These are phyloP conservation scores for Paramecium pentaurelia DNA, from an alignment of 73 alveolate genomes.

Conservation along the genomic window DNA sequence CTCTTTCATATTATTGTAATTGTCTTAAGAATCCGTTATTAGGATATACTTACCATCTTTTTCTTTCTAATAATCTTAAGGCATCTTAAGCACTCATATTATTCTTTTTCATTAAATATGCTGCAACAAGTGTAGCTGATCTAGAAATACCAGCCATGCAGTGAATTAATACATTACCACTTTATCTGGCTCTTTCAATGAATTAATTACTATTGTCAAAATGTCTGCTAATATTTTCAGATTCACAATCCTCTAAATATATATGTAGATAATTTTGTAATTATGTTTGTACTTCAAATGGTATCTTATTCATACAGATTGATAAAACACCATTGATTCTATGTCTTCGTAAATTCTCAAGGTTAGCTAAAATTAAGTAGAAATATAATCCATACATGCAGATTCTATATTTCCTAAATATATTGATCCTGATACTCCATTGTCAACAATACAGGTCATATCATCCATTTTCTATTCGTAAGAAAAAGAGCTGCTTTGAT, in stretches of 20 bases:
- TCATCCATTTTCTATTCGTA: neutral
- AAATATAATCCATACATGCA: neutral
- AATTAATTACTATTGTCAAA: neutral
- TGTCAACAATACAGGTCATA: neutral
- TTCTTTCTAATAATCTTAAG: constrained; percentile 54
- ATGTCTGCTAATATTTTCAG: constrained; percentile 1
- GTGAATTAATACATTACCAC: constrained; percentile 68
- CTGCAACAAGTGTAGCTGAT: constrained; percentile 69
- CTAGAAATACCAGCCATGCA: constrained; percentile 80
- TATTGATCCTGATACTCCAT: neutral
- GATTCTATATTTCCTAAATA: constrained; percentile 10
- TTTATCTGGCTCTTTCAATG: constrained; percentile 14
- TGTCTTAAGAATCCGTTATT: constrained; percentile 74
- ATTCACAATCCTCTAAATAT: constrained; percentile 13
- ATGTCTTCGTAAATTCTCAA: neutral
- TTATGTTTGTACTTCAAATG: neutral
- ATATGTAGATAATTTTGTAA: neutral
- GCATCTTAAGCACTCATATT: constrained; percentile 65
- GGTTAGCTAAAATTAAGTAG: neutral
- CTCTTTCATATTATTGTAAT: constrained; percentile 65
- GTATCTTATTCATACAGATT: constrained; percentile 28
- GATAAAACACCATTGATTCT: constrained; percentile 15
- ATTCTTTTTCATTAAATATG: constrained; percentile 70
- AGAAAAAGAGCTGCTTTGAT: neutral
- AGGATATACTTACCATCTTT: constrained; percentile 69